Base-by-base conservation (phyloP, 2,329 filamentous ascomycete species). In the Fusarium multiceps region DNA sequence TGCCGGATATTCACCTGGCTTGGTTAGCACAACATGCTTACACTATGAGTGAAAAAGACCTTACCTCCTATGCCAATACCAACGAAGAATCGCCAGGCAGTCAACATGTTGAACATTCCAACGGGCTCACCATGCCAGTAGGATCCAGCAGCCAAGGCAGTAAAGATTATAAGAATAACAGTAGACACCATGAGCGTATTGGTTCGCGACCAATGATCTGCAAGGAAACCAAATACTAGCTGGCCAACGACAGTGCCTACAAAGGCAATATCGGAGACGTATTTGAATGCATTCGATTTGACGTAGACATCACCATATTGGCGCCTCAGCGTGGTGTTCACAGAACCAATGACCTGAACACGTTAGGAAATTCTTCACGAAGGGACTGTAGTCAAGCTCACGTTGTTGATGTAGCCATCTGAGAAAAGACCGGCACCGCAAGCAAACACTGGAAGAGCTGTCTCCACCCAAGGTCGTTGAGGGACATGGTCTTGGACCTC, bases 391-490 rank as follows among this genome's bases (percentile, higher is more conserved):
- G 20, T 11, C 11, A 47, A 40, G 58, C 78, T 67, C 81, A 93
- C 92, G 75, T 93, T 93, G 81, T 97, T 97, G 77, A 97, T 88
- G 79, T 97, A 97, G 18, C 94, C 94, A 79, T 97, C 94, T 25
- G 91, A 94, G 80, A 97, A 97, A 3, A 97, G 85, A 75, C 94
- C 94, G 54, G 94, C 92, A 69, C 94, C 94, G 76, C 93, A 97
- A 45, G 94, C 94, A 72, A 97, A 90, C 2, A 93, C 92, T 16
- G 94, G 93, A 86, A 87, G 45, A 6, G 69, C 73, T 4, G 71
- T 73, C 20, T 74, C 68, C 9, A 59, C 48, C 67, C 69, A 74
- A 13, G 72, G 54, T 4, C 62, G 56, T 56, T 71, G 58, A 8
- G 55, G 46, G 8, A 49, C 32, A n/a, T 60, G 59, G 3, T 59